Conservation (phyloP, 441 rosid species). For the Syzygium syzygioides region DNA sequence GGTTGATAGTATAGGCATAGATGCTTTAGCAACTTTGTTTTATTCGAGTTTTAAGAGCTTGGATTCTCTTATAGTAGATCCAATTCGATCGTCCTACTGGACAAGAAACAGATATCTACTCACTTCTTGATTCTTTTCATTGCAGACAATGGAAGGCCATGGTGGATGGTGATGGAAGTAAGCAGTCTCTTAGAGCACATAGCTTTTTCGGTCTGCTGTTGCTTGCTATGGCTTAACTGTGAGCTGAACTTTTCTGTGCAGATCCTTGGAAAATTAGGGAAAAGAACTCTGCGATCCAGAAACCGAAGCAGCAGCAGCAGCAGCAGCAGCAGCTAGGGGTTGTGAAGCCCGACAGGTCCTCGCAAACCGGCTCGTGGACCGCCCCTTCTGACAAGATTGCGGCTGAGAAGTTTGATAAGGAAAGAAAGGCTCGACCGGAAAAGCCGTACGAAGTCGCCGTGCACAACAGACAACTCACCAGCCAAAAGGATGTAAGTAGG, state of each 20-base stretch:
- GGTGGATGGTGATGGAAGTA: background rate
- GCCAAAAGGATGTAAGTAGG: background rate
- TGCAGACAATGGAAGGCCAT: background rate
- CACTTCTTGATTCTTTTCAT: background rate
- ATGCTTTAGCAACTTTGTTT: background rate
- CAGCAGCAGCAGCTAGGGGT: too few relatives aligned
- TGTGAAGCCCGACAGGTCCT: background rate
- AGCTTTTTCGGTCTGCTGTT: background rate
- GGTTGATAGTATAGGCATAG: background rate
- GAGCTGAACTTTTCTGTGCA: background rate
- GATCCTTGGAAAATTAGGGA: background rate
- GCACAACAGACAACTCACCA: background rate
- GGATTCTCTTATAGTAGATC: background rate
- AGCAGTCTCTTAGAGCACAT: background rate
- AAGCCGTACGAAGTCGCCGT: background rate
- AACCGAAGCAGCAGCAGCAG: background rate
- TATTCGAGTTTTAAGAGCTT: background rate
- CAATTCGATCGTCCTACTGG: too few relatives aligned
- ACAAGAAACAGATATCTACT: background rate
- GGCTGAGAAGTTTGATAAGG: background rate
- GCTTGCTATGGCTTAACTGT: background rate
- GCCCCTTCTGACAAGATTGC: background rate
- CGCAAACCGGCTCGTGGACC: background rate
- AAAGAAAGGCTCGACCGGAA: background rate
- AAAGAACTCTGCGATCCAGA: background rate